phyloP scores from a whole-genome alignment of 352 stramenopile genomes.

The Blastocystis sp. region DNA sequence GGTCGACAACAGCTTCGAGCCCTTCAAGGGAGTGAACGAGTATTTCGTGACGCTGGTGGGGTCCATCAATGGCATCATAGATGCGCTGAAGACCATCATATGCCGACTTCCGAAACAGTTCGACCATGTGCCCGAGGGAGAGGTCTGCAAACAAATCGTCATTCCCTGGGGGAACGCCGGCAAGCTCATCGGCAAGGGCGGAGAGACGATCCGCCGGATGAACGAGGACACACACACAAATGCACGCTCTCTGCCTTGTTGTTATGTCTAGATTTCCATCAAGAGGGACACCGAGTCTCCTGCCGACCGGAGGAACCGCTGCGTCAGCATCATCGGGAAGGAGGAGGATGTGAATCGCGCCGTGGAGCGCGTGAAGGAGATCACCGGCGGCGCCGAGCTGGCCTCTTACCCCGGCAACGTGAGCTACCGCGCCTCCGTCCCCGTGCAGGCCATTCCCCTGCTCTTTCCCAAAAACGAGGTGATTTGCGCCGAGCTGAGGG shows the following conservation, averaged over 20 bases:
- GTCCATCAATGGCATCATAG: not conserved
- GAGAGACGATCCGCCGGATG: not conserved
- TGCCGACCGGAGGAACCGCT: conserved; percentile 4
- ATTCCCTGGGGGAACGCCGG: conserved; percentile 13
- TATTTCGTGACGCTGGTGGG: conserved; percentile 14
- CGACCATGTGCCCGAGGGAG: not conserved
- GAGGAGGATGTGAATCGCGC: not conserved
- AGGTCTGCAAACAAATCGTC: conserved; percentile 11
- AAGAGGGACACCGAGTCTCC: not conserved
- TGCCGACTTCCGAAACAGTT: not conserved
- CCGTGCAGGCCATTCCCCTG: not conserved
- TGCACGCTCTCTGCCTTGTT: not conserved
- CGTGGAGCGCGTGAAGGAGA: not conserved
- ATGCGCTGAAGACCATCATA: conserved; percentile 1
- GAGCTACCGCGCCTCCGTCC: not conserved
- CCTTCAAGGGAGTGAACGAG: conserved; percentile 4
- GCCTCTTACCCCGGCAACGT: not conserved
- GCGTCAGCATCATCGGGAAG: conserved; percentile 2
- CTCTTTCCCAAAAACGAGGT: not conserved
- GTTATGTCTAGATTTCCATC: not conserved
- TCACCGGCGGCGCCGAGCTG: not conserved
- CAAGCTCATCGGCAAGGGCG: conserved; percentile 40
- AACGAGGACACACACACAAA: not conserved
- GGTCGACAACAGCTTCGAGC: not conserved
- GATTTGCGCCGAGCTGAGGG: not conserved